Evolutionary conservation across 1,284 basidiomycete genomes (phyloP), one percentile per base, ranked within the genome.

Genomic region (Tausonia pullulans): DNA sequence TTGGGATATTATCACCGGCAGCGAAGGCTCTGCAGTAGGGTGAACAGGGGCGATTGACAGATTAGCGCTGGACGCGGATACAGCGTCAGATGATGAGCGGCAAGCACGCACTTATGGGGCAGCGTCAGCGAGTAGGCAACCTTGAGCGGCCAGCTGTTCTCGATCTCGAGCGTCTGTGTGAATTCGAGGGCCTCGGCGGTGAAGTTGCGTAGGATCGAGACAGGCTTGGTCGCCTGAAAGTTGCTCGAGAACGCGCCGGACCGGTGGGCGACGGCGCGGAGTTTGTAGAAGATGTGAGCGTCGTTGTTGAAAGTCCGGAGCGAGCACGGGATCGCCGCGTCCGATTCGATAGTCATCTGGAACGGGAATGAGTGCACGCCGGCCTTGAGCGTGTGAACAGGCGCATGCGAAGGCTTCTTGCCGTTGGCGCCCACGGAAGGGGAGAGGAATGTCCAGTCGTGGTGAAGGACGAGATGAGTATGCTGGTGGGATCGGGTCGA

Each of bases 121-220:
- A 78, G 67, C 0, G 77, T 77, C 71, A 94, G 83, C 6, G 86
- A 85, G 76, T 93, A 93, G 88, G 92, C 92, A 74, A 94, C 79
- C 78, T 95, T 97, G 51, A 88, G 87, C 0, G 93, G 92, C 93
- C 93, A 97, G 11, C 90, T 93, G 75, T 94, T 95, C 76, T 95
- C 91, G 62, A 81, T 80, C 75, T 97, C 93, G 66, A 95, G 82
- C 1, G 90, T 92, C 75, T 96, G 92, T 72, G 90, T 92, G 79
- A 90, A 96, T 76, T 96, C 93, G 70, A 95, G 82, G 1, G 92
- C 87, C 69, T 94, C 90, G 3, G 83, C 75, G 5, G 84, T 80
- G 71, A 91, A 87, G 3, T 86, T 84, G 64, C 91, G 84, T 58
- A 87, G 71, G 68, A 96, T 79, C 67, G 80, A 78, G 64, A 96